These are phyloP conservation scores for Colletotrichum theobromicola DNA, from an alignment of 2,329 filamentous ascomycete species.

Conservation along the genomic window DNA sequence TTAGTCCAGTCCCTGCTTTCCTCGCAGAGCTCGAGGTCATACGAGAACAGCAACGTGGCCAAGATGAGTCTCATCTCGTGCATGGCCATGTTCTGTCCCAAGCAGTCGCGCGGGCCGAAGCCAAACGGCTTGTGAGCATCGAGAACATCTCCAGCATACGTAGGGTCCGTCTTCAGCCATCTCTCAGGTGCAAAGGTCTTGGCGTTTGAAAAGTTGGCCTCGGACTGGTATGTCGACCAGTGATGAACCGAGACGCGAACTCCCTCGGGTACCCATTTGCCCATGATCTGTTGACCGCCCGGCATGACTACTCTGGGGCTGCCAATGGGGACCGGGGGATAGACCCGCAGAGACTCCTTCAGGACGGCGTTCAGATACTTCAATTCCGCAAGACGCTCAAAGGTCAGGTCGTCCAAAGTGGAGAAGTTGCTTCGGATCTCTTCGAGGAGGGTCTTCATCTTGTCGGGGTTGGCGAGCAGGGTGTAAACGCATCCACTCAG, in stretches of 20 bases:
- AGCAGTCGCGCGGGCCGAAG: slow-evolving; percentile 56
- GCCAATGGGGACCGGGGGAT: slow-evolving; percentile 32
- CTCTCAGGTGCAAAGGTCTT: slow-evolving; percentile 36
- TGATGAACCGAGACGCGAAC: slow-evolving; percentile 40
- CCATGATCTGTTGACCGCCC: slow-evolving; percentile 36
- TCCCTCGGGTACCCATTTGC: slow-evolving; percentile 33
- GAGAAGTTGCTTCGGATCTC: slow-evolving; percentile 42
- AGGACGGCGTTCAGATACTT: slow-evolving; percentile 44
- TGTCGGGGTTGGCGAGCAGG: slow-evolving; percentile 32
- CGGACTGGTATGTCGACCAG: slow-evolving; percentile 46
- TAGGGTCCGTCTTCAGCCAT: slow-evolving; percentile 5
- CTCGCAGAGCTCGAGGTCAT: background rate
- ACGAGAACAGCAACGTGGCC: slow-evolving; percentile 12
- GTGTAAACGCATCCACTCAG: slow-evolving; percentile 30
- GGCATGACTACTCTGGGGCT: slow-evolving; percentile 31
- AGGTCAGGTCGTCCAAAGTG: slow-evolving; percentile 38
- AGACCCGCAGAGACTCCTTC: slow-evolving; percentile 47
- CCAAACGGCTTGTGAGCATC: slow-evolving; percentile 59
- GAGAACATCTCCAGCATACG: slow-evolving; percentile 9
- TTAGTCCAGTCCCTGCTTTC: background rate
- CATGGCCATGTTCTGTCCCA: slow-evolving; percentile 61
- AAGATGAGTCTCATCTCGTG: slow-evolving; percentile 57
- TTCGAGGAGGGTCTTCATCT: slow-evolving; percentile 32
- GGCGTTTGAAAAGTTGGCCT: slow-evolving; percentile 42
- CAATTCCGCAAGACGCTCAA: slow-evolving; percentile 32